These are phyloP conservation scores for Rickenella mellea DNA, from an alignment of 768 basidiomycete species.

Conservation along the genomic window DNA sequence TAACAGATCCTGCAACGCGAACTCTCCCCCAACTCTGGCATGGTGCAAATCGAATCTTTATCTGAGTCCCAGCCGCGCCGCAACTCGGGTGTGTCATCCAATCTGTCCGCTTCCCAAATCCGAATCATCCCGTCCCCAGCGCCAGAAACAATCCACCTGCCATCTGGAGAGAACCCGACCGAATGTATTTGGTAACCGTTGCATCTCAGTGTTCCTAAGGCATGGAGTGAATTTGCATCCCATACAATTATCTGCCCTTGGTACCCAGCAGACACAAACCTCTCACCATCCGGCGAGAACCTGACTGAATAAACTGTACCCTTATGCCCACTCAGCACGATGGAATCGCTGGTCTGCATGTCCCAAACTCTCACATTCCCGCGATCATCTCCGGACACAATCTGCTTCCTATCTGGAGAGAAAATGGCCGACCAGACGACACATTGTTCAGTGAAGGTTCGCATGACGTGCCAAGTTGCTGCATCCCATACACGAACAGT, in stretches of 20 bases:
- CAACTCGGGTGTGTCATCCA: too few relatives aligned
- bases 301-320: constrained; percentile 19
- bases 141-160: too few relatives aligned
- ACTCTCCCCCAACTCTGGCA: too few relatives aligned
- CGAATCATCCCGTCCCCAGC: too few relatives aligned
- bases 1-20: too few relatives aligned
- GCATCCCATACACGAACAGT: neutral
- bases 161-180: constrained; percentile 16
- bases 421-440: too few relatives aligned
- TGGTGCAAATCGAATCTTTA: too few relatives aligned
- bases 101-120: constrained; percentile 1
- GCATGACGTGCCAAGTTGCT: neutral
- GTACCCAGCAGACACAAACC: constrained; percentile 16
- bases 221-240: constrained; percentile 17
- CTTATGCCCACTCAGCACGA: constrained; percentile 15
- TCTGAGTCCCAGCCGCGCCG: too few relatives aligned
- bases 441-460: constrained; percentile 13
- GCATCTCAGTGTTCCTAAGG: too few relatives aligned
- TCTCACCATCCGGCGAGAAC: constrained; percentile 2
- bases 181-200: constrained; percentile 10
- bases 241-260: constrained; percentile 23
- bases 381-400: too few relatives aligned
- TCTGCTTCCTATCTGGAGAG: too few relatives aligned
- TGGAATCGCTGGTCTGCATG: constrained; percentile 12
- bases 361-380: constrained; percentile 19